phyloP scores from a whole-genome alignment of 441 rosid species.

The Syzygium syzygioides region DNA sequence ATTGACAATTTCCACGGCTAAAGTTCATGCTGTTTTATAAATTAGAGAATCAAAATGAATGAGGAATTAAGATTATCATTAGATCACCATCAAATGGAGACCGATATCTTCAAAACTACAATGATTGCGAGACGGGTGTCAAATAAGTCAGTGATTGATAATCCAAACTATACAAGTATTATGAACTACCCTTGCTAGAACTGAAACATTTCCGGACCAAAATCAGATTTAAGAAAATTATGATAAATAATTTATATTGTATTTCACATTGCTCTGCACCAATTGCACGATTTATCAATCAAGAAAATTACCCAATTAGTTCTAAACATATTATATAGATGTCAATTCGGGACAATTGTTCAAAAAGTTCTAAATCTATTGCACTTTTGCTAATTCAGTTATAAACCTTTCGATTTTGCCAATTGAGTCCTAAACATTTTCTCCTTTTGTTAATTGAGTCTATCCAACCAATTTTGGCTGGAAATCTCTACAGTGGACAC shows the following conservation, averaged over 20 bases:
- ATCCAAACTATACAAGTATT: neutral
- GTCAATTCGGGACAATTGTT: too few relatives aligned
- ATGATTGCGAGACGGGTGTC: neutral
- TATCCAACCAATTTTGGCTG: too few relatives aligned
- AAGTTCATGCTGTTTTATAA: neutral
- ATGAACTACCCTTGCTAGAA: neutral
- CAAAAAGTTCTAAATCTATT: too few relatives aligned
- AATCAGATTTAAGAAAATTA: neutral
- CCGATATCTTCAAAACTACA: neutral
- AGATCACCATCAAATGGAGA: neutral
- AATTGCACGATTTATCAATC: neutral
- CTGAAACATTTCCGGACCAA: neutral
- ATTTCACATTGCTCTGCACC: neutral
- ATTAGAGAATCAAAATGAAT: neutral
- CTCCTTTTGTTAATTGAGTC: too few relatives aligned
- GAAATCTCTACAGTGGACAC: too few relatives aligned
- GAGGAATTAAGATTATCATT: neutral
- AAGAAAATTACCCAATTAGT: neutral
- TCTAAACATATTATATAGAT: neutral
- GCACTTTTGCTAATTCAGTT: neutral
- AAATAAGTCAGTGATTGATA: neutral
- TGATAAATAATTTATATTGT: neutral
- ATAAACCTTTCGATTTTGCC: neutral
- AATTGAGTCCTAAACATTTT: too few relatives aligned
- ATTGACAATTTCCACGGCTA: neutral